Evolutionary conservation across 2,329 filamentous ascomycete species (phyloP).

Genomic region (Domatiomyces catenatus): DNA sequence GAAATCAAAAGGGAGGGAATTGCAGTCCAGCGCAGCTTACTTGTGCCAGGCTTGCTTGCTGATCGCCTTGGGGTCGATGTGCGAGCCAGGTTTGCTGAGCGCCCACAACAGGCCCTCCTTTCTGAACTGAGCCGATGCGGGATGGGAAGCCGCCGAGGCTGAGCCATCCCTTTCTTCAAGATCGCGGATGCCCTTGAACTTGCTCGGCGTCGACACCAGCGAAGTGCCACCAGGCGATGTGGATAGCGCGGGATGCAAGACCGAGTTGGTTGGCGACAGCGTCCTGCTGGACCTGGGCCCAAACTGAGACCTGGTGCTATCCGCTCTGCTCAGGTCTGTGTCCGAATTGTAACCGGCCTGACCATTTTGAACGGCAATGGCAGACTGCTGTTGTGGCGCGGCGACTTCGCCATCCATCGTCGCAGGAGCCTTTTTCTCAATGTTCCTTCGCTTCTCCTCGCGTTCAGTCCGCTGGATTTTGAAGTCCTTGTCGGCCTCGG

Average conservation of each 20-base stretch:
- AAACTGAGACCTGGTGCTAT: slow-evolving; percentile 58
- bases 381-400: slow-evolving; percentile 25
- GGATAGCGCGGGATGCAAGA: slow-evolving; percentile 22
- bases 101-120: slow-evolving; percentile 96
- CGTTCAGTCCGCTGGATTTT: slow-evolving; percentile 88
- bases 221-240: slow-evolving; percentile 25
- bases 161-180: slow-evolving; percentile 66
- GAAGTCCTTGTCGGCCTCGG: slow-evolving; percentile 87
- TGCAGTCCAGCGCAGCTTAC: too few relatives aligned
- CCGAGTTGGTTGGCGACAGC: slow-evolving; percentile 21
- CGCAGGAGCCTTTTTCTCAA: slow-evolving; percentile 63
- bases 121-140: slow-evolving; percentile 47
- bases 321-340: slow-evolving; percentile 54
- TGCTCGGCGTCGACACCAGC: slow-evolving; percentile 31
- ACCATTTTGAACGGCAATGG: slow-evolving; percentile 21
- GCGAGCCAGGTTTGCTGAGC: slow-evolving; percentile 76
- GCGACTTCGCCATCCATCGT: slow-evolving; percentile 54
- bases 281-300: slow-evolving; percentile 29
- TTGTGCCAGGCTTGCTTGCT: slow-evolving; percentile 99
- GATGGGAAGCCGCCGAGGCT: slow-evolving; percentile 38
- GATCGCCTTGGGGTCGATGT: slow-evolving; percentile 85
- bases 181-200: slow-evolving; percentile 84
- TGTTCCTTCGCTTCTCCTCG: slow-evolving; percentile 76
- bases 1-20: background rate
- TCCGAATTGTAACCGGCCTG: slow-evolving; percentile 46